A percentile compares a stretch with the other conserved stretches of the same genome.
Conservation (phyloP, 345 rosid genomes). For the Turritis glabra region DNA sequence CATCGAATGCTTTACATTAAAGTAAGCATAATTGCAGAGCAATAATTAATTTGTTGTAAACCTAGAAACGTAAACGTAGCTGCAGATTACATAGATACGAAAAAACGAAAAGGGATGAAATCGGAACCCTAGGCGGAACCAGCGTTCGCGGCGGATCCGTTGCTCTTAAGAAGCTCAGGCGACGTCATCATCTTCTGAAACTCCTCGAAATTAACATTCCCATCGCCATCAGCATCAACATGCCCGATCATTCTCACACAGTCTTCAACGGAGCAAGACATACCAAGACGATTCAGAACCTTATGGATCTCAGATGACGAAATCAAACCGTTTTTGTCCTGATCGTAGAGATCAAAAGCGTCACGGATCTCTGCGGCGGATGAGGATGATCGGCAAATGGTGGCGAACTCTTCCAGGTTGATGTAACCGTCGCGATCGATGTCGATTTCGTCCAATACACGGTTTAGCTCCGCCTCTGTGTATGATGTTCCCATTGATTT, state of each 20-base stretch:
- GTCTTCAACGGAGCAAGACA: slow-evolving; percentile 65
- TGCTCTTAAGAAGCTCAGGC: slow-evolving; percentile 21
- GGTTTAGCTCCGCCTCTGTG: slow-evolving; percentile 47
- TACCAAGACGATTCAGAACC: slow-evolving; percentile 63
- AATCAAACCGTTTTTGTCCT: slow-evolving; percentile 68
- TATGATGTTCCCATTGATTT: slow-evolving; percentile 63
- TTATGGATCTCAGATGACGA: slow-evolving; percentile 66
- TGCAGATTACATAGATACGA: too few species aligned
- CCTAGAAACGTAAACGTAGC: too few species aligned
- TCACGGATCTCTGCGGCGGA: slow-evolving; percentile 60
- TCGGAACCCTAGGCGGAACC: slow-evolving; percentile 28
- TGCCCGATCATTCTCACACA: slow-evolving; percentile 64
- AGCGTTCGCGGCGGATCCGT: slow-evolving; percentile 2
- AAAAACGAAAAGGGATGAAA: too few species aligned
- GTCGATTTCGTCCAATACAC: slow-evolving; percentile 74
- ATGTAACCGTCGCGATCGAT: slow-evolving; percentile 78
- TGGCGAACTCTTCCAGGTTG: slow-evolving; percentile 59
- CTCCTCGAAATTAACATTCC: slow-evolving; percentile 67
- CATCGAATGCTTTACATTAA: too few species aligned
- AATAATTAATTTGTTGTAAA: too few species aligned
- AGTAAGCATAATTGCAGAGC: too few species aligned
- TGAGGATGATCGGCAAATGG: slow-evolving; percentile 57
- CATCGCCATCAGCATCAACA: slow-evolving; percentile 85
- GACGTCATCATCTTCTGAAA: slow-evolving; percentile 77
- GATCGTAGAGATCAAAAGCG: slow-evolving; percentile 82